Evolutionary conservation across 306 rosid species (phyloP).

Genomic region (Vachellia pachyceras): DNA sequence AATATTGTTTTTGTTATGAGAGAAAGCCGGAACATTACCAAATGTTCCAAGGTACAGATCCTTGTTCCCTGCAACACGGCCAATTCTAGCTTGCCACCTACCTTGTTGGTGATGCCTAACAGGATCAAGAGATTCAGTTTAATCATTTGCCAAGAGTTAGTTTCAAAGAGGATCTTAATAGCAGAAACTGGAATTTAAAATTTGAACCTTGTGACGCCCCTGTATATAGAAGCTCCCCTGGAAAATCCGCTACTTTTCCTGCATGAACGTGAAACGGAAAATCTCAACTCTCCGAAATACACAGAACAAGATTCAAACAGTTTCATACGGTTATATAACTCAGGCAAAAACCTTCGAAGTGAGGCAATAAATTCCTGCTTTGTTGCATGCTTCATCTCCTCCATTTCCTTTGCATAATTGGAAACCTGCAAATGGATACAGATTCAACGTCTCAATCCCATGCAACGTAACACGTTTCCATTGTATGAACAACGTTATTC

Average conservation of each 20-base stretch:
- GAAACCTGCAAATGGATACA: slow-evolving; percentile 55
- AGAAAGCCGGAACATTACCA: slow-evolving; percentile 42
- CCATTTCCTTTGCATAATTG: slow-evolving; percentile 71
- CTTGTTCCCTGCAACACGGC: slow-evolving; percentile 95
- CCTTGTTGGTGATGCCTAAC: slow-evolving; percentile 95
- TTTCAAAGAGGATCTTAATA: background rate
- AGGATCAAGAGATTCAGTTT: background rate
- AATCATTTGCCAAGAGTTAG: background rate
- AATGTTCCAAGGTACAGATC: slow-evolving; percentile 89
- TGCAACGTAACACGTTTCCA: background rate
- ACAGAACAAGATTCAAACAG: background rate
- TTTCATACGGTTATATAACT: background rate
- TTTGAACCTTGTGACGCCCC: slow-evolving; percentile 89
- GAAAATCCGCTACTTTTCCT: slow-evolving; percentile 96
- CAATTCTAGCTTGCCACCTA: slow-evolving; percentile 95
- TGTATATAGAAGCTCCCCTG: slow-evolving; percentile 81
- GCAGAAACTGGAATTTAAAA: background rate
- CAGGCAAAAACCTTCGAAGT: slow-evolving; percentile 63
- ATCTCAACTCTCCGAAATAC: background rate
- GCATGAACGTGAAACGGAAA: slow-evolving; percentile 2
- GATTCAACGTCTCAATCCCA: background rate
- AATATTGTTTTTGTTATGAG: too few relatives aligned
- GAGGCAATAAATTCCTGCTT: slow-evolving; percentile 93
- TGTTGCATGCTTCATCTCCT: slow-evolving; percentile 77
- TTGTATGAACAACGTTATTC: background rate